Percentiles rank a stretch among this genome's conserved stretches.
These are phyloP conservation scores for Fusarium newnesense DNA, from an alignment of 2,329 filamentous ascomycete species.

Conservation along the genomic window DNA sequence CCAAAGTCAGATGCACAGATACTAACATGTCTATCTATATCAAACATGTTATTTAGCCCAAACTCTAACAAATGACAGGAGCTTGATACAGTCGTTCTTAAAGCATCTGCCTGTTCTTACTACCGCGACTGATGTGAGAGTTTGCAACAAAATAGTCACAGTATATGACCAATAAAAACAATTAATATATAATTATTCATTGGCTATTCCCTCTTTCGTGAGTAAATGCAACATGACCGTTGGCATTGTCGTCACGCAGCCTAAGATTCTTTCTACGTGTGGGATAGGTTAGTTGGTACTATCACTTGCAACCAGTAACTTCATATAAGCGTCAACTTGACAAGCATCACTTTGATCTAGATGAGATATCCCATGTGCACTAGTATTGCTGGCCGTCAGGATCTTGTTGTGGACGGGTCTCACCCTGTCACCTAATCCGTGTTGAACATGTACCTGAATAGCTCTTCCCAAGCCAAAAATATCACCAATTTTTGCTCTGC, in stretches of 20 bases:
- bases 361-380: not conserved
- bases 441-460: not conserved
- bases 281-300: not conserved
- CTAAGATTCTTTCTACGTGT: not conserved
- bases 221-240: not conserved
- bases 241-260: not conserved
- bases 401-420: not conserved
- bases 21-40: not conserved
- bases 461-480: not conserved
- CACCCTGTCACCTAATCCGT: not conserved
- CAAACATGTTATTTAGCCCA: not conserved
- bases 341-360: not conserved
- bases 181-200: not conserved
- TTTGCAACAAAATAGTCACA: not conserved
- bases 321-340: not conserved
- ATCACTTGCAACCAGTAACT: not conserved
- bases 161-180: not conserved
- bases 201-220: slow-evolving; percentile 1
- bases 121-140: not conserved
- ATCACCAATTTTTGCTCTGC: not conserved
- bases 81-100: not conserved
- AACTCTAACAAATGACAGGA: not conserved
- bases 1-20: not conserved
- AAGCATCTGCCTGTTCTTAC: slow-evolving; percentile 7
- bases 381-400: not conserved